Evolutionary conservation across 148 eudicot species (phyloP).

Genomic region (Drosera capensis): DNA sequence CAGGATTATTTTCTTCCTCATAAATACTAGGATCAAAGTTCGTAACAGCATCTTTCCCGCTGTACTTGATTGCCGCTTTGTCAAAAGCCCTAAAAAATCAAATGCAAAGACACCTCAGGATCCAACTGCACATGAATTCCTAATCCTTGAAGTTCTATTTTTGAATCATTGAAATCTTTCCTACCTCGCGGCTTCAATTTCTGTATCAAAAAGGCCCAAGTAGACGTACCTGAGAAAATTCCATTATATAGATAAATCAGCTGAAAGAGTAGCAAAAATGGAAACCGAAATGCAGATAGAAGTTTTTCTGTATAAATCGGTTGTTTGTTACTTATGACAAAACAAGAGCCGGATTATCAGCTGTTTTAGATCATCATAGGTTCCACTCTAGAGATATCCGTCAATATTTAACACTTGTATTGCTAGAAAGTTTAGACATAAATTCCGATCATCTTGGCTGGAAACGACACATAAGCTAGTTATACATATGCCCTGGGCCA

Average conservation of each 20-base stretch:
- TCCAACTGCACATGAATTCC: neutral
- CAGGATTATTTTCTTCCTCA: slow-evolving; percentile 47
- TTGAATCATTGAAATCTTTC: neutral
- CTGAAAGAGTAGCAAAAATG: neutral
- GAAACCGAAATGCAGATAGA: neutral
- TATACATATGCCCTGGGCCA: too few relatives aligned
- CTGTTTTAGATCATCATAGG: too few relatives aligned
- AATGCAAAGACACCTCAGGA: neutral
- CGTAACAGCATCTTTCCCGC: slow-evolving; percentile 92
- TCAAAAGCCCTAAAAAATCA: slow-evolving; percentile 64
- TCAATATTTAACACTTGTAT: too few relatives aligned
- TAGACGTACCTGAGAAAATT: slow-evolving; percentile 63
- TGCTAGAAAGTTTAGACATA: too few relatives aligned
- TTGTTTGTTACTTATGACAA: too few relatives aligned
- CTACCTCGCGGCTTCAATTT: slow-evolving; percentile 93
- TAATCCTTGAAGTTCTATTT: neutral
- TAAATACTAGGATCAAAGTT: slow-evolving; percentile 87
- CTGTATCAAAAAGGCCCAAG: slow-evolving; percentile 87
- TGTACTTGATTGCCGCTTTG: slow-evolving; percentile 84
- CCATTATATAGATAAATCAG: neutral
- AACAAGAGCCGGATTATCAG: too few relatives aligned
- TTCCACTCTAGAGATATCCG: too few relatives aligned
- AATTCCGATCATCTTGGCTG: too few relatives aligned
- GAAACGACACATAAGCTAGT: too few relatives aligned
- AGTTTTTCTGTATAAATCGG: too few relatives aligned